Conservation (phyloP, 2,329 filamentous ascomycete genomes). For the Phialophora tarda region DNA sequence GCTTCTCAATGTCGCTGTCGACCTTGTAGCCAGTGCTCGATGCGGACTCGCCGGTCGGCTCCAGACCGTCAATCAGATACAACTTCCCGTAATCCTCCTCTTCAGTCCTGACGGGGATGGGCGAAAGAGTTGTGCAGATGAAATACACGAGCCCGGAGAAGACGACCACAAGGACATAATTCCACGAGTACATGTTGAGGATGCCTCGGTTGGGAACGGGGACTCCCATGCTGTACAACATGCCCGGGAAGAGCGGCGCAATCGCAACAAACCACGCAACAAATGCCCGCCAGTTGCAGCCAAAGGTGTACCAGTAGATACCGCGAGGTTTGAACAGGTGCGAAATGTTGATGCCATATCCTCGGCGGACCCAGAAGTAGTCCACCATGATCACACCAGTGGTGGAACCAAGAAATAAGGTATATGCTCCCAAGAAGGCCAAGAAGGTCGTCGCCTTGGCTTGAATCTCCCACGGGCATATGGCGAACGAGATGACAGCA, state of each 20-base stretch:
- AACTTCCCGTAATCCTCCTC: constrained; percentile 19
- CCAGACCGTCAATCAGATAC: constrained; percentile 18
- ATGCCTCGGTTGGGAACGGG: constrained; percentile 50
- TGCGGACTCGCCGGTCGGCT: constrained; percentile 9
- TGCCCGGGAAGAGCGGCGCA: constrained; percentile 62
- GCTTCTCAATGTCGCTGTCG: not conserved
- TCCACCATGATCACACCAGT: constrained; percentile 37
- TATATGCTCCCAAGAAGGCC: constrained; percentile 44
- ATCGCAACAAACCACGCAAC: constrained; percentile 64
- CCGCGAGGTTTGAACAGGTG: constrained; percentile 33
- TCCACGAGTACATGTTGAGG: constrained; percentile 65
- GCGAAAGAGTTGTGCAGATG: constrained; percentile 5
- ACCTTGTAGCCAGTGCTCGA: constrained; percentile 6
- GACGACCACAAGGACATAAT: constrained; percentile 47
- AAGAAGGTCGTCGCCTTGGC: constrained; percentile 50
- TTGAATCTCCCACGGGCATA: constrained; percentile 56
- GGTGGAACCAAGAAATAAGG: constrained; percentile 34
- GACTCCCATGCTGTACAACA: constrained; percentile 43
- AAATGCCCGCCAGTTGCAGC: constrained; percentile 66
- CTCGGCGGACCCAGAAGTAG: constrained; percentile 37
- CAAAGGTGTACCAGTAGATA: constrained; percentile 41
- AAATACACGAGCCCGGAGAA: constrained; percentile 20
- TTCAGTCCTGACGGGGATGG: constrained; percentile 14
- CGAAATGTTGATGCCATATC: constrained; percentile 26
- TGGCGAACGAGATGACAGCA: constrained; percentile 51